Evolutionary conservation across 202 grass and related monocot genomes (phyloP), one percentile per base, ranked within the genome.

Genomic region (Cymbopogon flexuosus): DNA sequence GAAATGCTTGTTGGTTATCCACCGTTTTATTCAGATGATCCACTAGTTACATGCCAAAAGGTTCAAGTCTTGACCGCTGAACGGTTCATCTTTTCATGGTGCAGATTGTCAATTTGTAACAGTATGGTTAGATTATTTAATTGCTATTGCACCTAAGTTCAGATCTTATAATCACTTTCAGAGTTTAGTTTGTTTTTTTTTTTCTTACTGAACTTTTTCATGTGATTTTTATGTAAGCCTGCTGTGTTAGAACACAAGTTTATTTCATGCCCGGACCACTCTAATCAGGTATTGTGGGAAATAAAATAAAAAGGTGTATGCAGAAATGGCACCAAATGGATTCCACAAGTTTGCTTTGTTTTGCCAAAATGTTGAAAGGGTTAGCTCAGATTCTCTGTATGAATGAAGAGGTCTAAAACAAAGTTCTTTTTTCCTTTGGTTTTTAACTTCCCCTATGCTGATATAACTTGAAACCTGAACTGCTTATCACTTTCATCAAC

Each of bases 1-100:
- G 93, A 97, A 87, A 97, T 97, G 93, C 90, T 97, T 73, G 84
- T 97, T 70, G 93, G 93, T 40, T 93, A 93, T 85, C 88, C 93
- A 66, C 93, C 90, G 10, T 97, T 91, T 89, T 89, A 97, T 91
- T 86, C 93, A 54, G 88, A 93, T 65, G 86, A 89, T 70, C 84
- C 93, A 75, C 87, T 97, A 68, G 76, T 86, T 56, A 93, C 93
- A 23, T 97, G 93, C 69, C 68, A 88, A 83, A 97, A 92, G 86
- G 93, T 97, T 78, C 40, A 40, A 36, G 0, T 46, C 42, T 75
- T 65, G 37, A 1, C 65, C 47, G 16, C 40, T 57, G 70, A 78
- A 63, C 3, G n/a, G 24, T 81, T 45, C 52, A 51, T 36, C 3
- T 70, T 46, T 75, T 51, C 5, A 10, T 47, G 43, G 18, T 29